phyloP scores from a whole-genome alignment of 73 alveolate species.

The Stentor roeselii region DNA sequence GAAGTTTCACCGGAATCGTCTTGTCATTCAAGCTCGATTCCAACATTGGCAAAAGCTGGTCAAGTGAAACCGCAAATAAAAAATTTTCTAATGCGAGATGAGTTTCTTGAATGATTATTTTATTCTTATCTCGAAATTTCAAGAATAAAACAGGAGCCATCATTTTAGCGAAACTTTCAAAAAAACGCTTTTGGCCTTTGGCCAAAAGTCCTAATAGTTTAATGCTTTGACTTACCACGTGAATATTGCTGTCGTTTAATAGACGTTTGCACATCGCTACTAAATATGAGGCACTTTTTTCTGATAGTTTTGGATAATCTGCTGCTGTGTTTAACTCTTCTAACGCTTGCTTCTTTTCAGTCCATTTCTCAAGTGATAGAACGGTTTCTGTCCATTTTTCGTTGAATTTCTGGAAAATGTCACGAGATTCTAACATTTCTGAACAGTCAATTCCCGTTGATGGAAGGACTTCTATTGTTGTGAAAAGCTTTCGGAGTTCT shows the following conservation, averaged over 20 bases:
- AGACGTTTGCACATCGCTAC: background rate
- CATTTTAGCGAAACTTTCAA: background rate
- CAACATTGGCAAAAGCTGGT: background rate
- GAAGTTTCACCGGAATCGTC: conserved; percentile 6
- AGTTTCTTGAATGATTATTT: background rate
- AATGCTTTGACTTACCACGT: conserved; percentile 1
- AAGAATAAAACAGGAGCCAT: background rate
- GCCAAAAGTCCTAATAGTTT: conserved; percentile 26
- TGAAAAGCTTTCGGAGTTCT: background rate
- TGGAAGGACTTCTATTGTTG: background rate
- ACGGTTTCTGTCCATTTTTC: conserved; percentile 11
- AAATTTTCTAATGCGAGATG: conserved; percentile 10
- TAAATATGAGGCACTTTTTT: background rate
- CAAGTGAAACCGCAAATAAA: background rate
- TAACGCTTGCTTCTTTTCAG: conserved; percentile 5
- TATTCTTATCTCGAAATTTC: conserved; percentile 11
- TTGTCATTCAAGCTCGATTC: conserved; percentile 6
- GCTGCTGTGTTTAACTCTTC: conserved; percentile 5
- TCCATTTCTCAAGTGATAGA: conserved; percentile 10
- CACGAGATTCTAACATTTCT: background rate
- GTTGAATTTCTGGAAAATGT: background rate
- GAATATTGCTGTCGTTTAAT: conserved; percentile 6
- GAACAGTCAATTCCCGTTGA: background rate
- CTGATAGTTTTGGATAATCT: conserved; percentile 13
- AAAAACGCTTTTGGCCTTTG: conserved; percentile 15